Conservation (phyloP, 139 green algal genomes). For the Closterium sp. region DNA sequence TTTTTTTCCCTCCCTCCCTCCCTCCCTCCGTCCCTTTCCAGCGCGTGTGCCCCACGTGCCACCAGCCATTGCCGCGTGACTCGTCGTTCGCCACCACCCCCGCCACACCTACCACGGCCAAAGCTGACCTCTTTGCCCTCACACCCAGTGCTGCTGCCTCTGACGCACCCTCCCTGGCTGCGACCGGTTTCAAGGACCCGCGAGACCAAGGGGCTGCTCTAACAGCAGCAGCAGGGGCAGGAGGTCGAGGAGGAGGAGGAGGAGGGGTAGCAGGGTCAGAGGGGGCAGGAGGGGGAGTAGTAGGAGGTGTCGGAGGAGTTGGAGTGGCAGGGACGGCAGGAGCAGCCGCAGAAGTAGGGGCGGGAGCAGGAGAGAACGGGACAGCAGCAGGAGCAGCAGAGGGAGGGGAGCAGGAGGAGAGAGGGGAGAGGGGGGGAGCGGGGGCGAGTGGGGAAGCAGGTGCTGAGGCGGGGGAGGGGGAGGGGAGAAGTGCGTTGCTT, state of each 20-base stretch:
- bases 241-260: background rate
- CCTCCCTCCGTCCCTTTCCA: background rate
- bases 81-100: background rate
- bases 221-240: background rate
- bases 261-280: background rate
- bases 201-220: background rate
- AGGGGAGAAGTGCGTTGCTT: background rate
- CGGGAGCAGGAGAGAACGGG: too few relatives aligned
- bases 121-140: background rate
- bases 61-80: background rate
- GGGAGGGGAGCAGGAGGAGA: background rate
- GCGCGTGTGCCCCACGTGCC: background rate
- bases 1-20: background rate
- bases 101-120: background rate
- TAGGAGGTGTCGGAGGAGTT: too few relatives aligned
- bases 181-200: background rate
- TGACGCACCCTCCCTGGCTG: background rate
- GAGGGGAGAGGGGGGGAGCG: background rate
- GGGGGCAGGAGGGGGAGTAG: background rate
- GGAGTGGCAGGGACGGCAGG: too few relatives aligned
- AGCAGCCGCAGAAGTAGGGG: too few relatives aligned
- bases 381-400: background rate
- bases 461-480: background rate
- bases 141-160: background rate
- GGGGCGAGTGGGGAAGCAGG: background rate